Percentiles rank a stretch among this genome's conserved stretches.
phyloP scores from a whole-genome alignment of 768 basidiomycete genomes.

The Suillus occidentalis region DNA sequence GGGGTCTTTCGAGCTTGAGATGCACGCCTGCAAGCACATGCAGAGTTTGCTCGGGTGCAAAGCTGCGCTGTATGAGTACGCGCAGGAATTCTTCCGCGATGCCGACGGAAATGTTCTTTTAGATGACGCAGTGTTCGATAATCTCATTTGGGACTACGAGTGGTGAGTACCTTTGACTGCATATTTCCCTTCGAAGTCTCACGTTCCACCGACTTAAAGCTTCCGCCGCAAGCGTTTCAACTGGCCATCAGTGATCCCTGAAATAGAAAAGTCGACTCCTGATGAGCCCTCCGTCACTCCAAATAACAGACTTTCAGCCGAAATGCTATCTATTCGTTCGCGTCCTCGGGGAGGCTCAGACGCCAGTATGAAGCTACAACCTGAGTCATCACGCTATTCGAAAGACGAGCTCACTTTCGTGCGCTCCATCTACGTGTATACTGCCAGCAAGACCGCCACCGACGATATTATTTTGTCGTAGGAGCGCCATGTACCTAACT shows the following conservation, averaged over 20 bases:
- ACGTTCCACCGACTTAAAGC: slow-evolving; percentile 33
- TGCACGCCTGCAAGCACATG: slow-evolving; percentile 72
- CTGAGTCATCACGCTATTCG: slow-evolving; percentile 27
- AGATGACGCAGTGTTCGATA: slow-evolving; percentile 24
- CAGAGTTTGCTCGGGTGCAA: slow-evolving; percentile 65
- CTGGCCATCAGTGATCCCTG: slow-evolving; percentile 55
- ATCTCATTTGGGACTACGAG: slow-evolving; percentile 37
- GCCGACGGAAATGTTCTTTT: slow-evolving; percentile 22
- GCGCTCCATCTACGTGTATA: slow-evolving; percentile 52
- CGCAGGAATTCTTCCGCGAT: slow-evolving; percentile 35
- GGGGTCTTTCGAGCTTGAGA: slow-evolving; percentile 60
- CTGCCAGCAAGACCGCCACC: slow-evolving; percentile 44
- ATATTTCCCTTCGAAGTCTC: slow-evolving; percentile 9
- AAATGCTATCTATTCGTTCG: slow-evolving; percentile 9
- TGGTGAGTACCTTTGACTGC: slow-evolving; percentile 23
- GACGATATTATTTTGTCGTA: slow-evolving; percentile 22
- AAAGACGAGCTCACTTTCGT: slow-evolving; percentile 47
- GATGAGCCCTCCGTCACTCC: background rate
- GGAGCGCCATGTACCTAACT: background rate
- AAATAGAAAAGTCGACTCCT: slow-evolving; percentile 9
- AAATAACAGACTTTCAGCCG: slow-evolving; percentile 18
- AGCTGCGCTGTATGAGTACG: slow-evolving; percentile 52
- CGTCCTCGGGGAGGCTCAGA: slow-evolving; percentile 11
- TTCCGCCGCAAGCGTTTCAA: slow-evolving; percentile 69
- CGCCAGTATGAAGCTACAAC: slow-evolving; percentile 18